These are phyloP conservation scores for Vickermania ingenoplastis DNA, from an alignment of 208 protist species.

Conservation along the genomic window DNA sequence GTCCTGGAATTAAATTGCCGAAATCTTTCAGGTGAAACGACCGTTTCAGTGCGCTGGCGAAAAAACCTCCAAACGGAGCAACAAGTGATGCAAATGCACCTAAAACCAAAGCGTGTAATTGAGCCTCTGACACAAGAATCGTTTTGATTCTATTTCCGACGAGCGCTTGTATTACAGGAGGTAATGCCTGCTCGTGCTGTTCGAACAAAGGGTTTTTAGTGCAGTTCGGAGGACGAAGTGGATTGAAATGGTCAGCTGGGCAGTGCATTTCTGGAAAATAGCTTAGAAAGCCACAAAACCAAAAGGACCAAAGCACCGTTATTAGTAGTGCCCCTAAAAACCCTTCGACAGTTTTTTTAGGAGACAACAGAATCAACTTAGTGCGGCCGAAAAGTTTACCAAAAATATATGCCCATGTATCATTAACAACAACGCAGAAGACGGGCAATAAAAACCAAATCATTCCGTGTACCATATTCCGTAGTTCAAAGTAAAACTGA, in stretches of 20 bases:
- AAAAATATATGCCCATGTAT: constrained; percentile 87
- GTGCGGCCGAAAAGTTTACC: constrained; percentile 88
- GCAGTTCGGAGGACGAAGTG: constrained; percentile 17
- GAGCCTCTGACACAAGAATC: constrained; percentile 60
- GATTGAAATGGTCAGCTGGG: constrained; percentile 32
- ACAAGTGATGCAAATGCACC: constrained; percentile 94
- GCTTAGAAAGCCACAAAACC: constrained; percentile 84
- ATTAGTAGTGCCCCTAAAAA: constrained; percentile 87
- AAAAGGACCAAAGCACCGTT: constrained; percentile 85
- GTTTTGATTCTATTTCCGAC: constrained; percentile 28
- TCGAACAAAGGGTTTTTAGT: constrained; percentile 66
- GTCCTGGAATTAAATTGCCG: constrained; percentile 95
- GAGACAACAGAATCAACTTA: constrained; percentile 73
- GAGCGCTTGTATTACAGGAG: constrained; percentile 39
- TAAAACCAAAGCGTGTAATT: constrained; percentile 92
- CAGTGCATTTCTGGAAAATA: constrained; percentile 85
- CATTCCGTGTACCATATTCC: constrained; percentile 86
- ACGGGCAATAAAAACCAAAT: constrained; percentile 90
- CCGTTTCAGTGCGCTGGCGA: constrained; percentile 96
- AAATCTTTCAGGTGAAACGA: constrained; percentile 98
- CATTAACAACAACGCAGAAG: constrained; percentile 84
- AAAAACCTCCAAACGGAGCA: constrained; percentile 98
- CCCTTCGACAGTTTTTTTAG: constrained; percentile 90
- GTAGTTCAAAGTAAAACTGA: constrained; percentile 52
- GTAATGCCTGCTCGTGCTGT: constrained; percentile 43